Conservation (phyloP, 2,329 filamentous ascomycete species). For the Aspergillus ochraceoroseus region DNA sequence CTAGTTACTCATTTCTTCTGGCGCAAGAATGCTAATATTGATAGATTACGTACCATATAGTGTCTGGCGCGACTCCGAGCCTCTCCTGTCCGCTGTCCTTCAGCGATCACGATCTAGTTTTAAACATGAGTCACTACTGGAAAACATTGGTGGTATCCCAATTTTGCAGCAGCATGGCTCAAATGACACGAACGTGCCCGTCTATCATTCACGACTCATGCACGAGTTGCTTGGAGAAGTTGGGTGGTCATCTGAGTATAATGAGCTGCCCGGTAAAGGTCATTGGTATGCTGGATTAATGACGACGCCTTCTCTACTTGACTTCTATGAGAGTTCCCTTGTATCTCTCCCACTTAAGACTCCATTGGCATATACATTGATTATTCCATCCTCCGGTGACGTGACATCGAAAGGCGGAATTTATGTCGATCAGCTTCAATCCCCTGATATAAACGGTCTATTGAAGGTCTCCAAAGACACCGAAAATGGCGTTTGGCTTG, state of each 20-base stretch:
- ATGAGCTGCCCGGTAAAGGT: slow-evolving; percentile 47
- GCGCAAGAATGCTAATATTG: slow-evolving; percentile 10
- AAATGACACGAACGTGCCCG: slow-evolving; percentile 55
- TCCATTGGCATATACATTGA: slow-evolving; percentile 44
- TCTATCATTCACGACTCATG: slow-evolving; percentile 54
- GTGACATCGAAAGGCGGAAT: slow-evolving; percentile 52
- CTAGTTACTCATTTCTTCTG: neutral
- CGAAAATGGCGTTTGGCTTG: slow-evolving; percentile 29
- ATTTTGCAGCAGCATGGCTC: slow-evolving; percentile 55
- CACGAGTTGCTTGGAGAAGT: slow-evolving; percentile 46
- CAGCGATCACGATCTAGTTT: slow-evolving; percentile 50
- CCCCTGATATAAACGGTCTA: slow-evolving; percentile 50
- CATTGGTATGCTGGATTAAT: slow-evolving; percentile 56
- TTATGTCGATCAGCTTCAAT: slow-evolving; percentile 46
- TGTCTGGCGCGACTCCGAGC: slow-evolving; percentile 53
- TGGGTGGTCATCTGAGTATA: slow-evolving; percentile 44
- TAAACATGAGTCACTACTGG: slow-evolving; percentile 52
- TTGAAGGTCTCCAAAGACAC: slow-evolving; percentile 40
- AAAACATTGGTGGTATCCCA: slow-evolving; percentile 50
- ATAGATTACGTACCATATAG: slow-evolving; percentile 54
- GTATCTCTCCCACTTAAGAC: slow-evolving; percentile 10
- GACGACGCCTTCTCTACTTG: slow-evolving; percentile 47
- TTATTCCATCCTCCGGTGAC: slow-evolving; percentile 50
- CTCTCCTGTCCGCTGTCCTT: slow-evolving; percentile 46
- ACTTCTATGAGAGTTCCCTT: slow-evolving; percentile 45